phyloP scores from a whole-genome alignment of 345 rosid species.

The Sapria himalayana region DNA sequence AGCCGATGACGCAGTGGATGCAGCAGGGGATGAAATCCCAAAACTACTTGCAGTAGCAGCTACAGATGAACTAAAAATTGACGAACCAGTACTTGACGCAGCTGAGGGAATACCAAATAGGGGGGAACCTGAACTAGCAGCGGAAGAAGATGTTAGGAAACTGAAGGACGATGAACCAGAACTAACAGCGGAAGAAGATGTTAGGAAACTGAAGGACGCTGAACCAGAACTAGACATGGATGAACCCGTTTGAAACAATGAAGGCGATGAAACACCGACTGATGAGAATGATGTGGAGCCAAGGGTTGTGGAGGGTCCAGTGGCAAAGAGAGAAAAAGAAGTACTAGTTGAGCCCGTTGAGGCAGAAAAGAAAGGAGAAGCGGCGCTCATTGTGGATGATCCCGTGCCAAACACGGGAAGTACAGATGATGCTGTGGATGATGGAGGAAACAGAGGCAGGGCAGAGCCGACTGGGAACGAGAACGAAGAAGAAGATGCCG shows the following conservation, averaged over 20 bases:
- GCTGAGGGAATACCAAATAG: constrained; percentile 7
- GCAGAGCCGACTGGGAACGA: constrained; percentile 15
- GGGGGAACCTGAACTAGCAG: constrained; percentile 6
- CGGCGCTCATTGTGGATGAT: too few species aligned
- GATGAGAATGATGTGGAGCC: constrained; percentile 10
- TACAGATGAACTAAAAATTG: constrained; percentile 10
- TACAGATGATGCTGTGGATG: too few species aligned
- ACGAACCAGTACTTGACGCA: constrained; percentile 2
- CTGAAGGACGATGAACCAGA: constrained; percentile 11
- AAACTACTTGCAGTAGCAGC: constrained; percentile 10
- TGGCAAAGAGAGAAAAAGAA: too few species aligned
- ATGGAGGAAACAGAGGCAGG: too few species aligned
- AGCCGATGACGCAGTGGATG: constrained; percentile 8
- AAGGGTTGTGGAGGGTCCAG: constrained; percentile 13
- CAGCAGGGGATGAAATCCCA: constrained; percentile 15
- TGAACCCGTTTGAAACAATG: constrained; percentile 3
- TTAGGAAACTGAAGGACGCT: background rate
- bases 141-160: constrained; percentile 1
- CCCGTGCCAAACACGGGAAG: too few species aligned
- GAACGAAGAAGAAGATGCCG: constrained; percentile 17
- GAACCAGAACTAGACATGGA: constrained; percentile 4
- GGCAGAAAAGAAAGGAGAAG: too few species aligned
- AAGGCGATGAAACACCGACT: constrained; percentile 1
- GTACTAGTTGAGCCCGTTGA: too few species aligned
- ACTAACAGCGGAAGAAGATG: constrained; percentile 11